phyloP scores from a whole-genome alignment of 148 eudicot genomes.

The Fagopyrum tataricum region DNA sequence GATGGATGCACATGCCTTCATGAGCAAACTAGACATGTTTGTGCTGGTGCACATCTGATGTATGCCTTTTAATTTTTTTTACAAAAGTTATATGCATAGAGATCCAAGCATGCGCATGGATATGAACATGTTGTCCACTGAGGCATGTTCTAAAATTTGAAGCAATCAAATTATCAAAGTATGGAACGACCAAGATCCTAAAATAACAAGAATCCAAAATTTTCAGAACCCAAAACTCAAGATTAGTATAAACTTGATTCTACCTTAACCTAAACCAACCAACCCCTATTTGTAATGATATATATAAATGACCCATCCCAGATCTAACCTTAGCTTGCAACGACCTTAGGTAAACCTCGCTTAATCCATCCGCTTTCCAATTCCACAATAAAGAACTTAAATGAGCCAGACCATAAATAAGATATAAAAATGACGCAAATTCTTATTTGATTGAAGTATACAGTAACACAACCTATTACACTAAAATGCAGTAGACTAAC shows the following conservation, averaged over 20 bases:
- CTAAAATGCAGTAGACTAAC: background rate
- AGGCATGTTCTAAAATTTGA: background rate
- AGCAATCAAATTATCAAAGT: background rate
- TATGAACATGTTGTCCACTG: too few relatives aligned
- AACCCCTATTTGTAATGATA: background rate
- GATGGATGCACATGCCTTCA: too few relatives aligned
- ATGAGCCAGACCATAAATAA: background rate
- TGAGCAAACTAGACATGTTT: too few relatives aligned
- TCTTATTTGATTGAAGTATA: background rate
- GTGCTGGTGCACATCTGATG: too few relatives aligned
- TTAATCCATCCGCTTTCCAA: background rate
- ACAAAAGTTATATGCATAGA: too few relatives aligned
- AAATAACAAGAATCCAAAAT: background rate
- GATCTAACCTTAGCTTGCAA: background rate
- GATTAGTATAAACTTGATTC: background rate
- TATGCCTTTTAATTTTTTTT: too few relatives aligned
- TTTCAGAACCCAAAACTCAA: background rate
- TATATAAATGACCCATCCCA: background rate
- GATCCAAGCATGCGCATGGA: too few relatives aligned
- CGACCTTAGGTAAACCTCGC: background rate
- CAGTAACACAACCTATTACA: background rate
- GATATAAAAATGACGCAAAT: background rate
- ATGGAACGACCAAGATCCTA: background rate
- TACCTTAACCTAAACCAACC: background rate
- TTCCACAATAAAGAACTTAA: background rate